Conservation (phyloP, 208 protist genomes). For the Leishmania martiniquensis region DNA sequence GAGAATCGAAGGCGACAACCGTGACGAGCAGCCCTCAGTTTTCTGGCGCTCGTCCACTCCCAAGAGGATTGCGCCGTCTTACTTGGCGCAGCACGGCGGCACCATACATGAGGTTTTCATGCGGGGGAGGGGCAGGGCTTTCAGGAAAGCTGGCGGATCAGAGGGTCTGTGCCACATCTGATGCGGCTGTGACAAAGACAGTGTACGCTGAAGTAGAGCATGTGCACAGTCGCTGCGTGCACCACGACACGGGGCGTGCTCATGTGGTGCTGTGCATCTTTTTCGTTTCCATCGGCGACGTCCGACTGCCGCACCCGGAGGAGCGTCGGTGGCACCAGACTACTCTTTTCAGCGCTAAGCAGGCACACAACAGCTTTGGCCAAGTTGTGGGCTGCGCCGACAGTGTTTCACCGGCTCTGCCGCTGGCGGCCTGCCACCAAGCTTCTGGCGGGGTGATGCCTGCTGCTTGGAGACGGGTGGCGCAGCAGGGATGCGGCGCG, state of each 20-base stretch:
- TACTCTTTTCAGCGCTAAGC: slow-evolving; percentile 13
- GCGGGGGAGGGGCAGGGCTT: neutral
- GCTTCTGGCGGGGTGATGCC: slow-evolving; percentile 19
- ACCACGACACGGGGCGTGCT: slow-evolving; percentile 12
- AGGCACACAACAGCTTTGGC: slow-evolving; percentile 24
- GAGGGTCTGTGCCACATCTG: neutral
- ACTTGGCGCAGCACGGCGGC: neutral
- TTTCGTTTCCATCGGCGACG: slow-evolving; percentile 13
- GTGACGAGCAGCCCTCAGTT: neutral
- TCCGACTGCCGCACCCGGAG: neutral
- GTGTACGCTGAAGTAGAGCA: slow-evolving; percentile 59
- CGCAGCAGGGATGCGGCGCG: neutral
- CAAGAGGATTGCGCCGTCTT: neutral
- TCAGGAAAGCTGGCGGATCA: slow-evolving; percentile 23
- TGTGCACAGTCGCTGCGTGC: slow-evolving; percentile 73
- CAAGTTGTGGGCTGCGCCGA: slow-evolving; percentile 23
- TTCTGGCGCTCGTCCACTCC: neutral
- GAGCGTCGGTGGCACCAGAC: neutral
- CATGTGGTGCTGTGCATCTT: slow-evolving; percentile 11
- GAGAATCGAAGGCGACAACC: neutral
- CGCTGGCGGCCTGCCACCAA: slow-evolving; percentile 1
- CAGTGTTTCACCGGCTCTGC: slow-evolving; percentile 20
- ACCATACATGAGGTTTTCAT: neutral
- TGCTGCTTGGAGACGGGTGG: slow-evolving; percentile 11
- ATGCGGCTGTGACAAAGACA: slow-evolving; percentile 29